Evolutionary conservation across 495 filamentous ascomycete genomes (phyloP), one percentile per base, ranked within the genome.

Genomic region (Penicillium steckii): DNA sequence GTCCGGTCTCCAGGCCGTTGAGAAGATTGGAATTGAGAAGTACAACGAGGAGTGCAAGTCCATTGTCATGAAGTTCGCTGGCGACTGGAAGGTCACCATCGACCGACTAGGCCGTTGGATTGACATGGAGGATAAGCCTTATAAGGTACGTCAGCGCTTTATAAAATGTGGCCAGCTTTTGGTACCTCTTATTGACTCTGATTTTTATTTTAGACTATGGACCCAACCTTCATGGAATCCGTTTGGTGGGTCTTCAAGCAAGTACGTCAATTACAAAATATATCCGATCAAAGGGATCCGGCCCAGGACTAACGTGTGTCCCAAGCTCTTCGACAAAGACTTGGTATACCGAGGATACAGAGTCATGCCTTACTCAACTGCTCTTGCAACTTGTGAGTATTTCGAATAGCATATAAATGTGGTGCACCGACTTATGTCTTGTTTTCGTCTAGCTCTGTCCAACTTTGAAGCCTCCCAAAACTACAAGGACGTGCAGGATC

Each of bases 381-480:
- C 88, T 7, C 82, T 96, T 64, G 91, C 85, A 48, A 96, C 93
- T 37, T 8, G 33, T 37, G 3, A 37, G 33, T 37, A 7, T 6
- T n/a, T 37, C 3, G 4, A 37, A 37, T 15, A 37, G n/a, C 18
- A 12, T 17, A 15, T 6, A 37, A 5, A 15, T 2, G n/a, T n/a
- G n/a, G 15, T 18, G 15, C 33, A 37, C n/a, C 18, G 15, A 15
- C 33, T 37, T 15, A 37, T 17, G 8, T 17, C 13, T 37, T 37
- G 8, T 15, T 37, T 37, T 37, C 10, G 15, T 7, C 33, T 37
- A 37, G 6, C 79, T 96, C 37, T 92, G 89, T 70, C 33, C 13
- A 96, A 97, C 68, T 95, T 96, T 59, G 93, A 97, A 68, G 84
- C 93, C 15, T 86, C 89, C 56, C 91, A 96, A 64, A 96, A 97